A percentile compares a stretch with the other conserved stretches of the same genome.
Conservation (phyloP, 2,329 filamentous ascomycete species). For the Bimuria novae-zelandiae region DNA sequence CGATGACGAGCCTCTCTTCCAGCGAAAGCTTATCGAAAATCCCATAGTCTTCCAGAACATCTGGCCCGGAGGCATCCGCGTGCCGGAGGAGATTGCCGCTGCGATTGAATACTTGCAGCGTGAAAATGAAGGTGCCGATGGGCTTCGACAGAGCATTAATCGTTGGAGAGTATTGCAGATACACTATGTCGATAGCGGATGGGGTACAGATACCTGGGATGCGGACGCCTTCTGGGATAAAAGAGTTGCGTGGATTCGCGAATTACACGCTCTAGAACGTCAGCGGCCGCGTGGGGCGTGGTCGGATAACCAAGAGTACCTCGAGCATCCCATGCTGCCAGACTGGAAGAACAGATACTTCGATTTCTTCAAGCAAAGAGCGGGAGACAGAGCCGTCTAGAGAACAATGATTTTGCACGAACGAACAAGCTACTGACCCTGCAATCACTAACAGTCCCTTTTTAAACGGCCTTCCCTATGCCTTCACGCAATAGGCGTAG, state of each 20-base stretch:
- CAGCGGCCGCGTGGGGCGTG: not conserved
- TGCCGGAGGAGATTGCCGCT: not conserved
- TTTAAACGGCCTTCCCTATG: not conserved
- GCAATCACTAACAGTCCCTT: not conserved
- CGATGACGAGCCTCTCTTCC: not conserved
- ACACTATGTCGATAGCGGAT: not conserved
- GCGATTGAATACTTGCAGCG: slow-evolving; percentile 7
- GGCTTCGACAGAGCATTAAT: not conserved
- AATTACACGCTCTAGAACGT: not conserved
- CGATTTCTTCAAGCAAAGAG: not conserved
- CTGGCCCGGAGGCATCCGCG: slow-evolving; percentile 4
- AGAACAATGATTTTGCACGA: not conserved
- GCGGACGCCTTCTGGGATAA: not conserved
- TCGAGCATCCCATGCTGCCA: not conserved
- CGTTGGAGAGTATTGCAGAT: not conserved
- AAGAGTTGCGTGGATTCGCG: not conserved
- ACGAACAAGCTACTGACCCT: not conserved
- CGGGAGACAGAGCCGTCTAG: not conserved
- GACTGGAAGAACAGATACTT: not conserved
- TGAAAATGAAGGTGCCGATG: not conserved
- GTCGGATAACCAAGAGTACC: not conserved
- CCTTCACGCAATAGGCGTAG: slow-evolving; percentile 4
- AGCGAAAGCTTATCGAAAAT: slow-evolving; percentile 6
- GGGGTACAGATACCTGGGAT: not conserved
- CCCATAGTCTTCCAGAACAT: slow-evolving; percentile 14